phyloP scores from a whole-genome alignment of 179 eudicot genomes.

The Camellia oleifera region DNA sequence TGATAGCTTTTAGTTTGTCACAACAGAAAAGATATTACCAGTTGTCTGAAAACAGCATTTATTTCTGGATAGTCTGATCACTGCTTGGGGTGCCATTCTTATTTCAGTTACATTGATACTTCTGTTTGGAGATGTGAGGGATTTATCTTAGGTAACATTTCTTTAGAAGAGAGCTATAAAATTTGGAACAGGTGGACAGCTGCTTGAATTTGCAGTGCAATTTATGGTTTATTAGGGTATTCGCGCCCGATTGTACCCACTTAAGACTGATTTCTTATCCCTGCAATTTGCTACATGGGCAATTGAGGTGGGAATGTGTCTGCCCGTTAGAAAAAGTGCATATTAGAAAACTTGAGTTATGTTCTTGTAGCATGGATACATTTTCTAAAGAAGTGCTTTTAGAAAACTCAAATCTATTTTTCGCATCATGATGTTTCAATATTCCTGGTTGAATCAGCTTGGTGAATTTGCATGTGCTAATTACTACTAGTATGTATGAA shows the following conservation, averaged over 20 bases:
- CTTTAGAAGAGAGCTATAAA: constrained; percentile 3
- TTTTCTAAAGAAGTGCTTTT: neutral
- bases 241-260: neutral
- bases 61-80: constrained; percentile 76
- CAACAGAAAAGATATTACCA: constrained; percentile 81
- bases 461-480: constrained; percentile 3
- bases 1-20: constrained; percentile 12
- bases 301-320: neutral
- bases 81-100: constrained; percentile 94
- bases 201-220: neutral
- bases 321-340: neutral
- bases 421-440: neutral
- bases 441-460: neutral
- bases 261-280: neutral
- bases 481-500: constrained; percentile 21
- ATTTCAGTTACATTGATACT: constrained; percentile 96
- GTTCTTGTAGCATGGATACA: neutral
- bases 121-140: constrained; percentile 90
- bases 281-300: neutral
- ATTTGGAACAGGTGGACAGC: neutral
- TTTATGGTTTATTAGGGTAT: neutral
- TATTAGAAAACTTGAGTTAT: neutral
- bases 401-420: neutral
- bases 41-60: constrained; percentile 90
- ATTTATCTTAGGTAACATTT: constrained; percentile 1